Conservation (phyloP, 495 filamentous ascomycete genomes). For the Neurospora hispaniola region DNA sequence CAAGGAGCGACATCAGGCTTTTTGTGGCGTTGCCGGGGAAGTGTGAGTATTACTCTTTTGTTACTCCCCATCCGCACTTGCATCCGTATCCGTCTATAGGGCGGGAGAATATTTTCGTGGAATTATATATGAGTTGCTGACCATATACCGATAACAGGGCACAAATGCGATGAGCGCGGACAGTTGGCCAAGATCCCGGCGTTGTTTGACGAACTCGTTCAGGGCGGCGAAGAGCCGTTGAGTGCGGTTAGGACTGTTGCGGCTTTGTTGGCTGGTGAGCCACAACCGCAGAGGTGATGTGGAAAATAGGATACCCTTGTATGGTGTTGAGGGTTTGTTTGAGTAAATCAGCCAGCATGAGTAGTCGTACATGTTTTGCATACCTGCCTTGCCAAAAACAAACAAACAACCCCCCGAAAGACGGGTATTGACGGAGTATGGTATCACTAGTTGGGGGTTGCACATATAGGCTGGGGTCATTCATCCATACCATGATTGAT, state of each 20-base stretch:
- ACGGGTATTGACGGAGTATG: not conserved
- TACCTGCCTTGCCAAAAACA: not conserved
- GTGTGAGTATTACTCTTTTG: conserved; percentile 33
- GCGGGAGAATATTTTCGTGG: not conserved
- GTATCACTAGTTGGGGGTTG: not conserved
- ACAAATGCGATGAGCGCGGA: conserved; percentile 35
- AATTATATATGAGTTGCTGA: conserved; percentile 10
- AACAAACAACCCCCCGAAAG: too few relatives aligned
- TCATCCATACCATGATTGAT: not conserved
- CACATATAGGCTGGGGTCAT: not conserved
- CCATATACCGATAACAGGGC: conserved; percentile 28
- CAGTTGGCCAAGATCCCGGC: conserved; percentile 38
- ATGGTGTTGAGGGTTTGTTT: not conserved
- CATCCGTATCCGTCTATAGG: not conserved
- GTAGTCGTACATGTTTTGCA: not conserved
- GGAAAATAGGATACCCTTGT: not conserved
- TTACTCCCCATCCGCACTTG: not conserved
- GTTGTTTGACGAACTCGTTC: conserved; percentile 42
- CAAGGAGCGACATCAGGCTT: conserved; percentile 38
- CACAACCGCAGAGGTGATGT: conserved; percentile 4
- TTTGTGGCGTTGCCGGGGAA: conserved; percentile 36
- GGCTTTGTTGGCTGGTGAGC: conserved; percentile 37
- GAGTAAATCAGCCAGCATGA: not conserved
- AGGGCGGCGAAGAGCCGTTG: conserved; percentile 38
- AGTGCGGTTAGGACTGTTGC: conserved; percentile 42